Evolutionary conservation across 768 basidiomycete species (phyloP), one percentile per base, ranked within the genome.

Genomic region (Leccinum variicolor): DNA sequence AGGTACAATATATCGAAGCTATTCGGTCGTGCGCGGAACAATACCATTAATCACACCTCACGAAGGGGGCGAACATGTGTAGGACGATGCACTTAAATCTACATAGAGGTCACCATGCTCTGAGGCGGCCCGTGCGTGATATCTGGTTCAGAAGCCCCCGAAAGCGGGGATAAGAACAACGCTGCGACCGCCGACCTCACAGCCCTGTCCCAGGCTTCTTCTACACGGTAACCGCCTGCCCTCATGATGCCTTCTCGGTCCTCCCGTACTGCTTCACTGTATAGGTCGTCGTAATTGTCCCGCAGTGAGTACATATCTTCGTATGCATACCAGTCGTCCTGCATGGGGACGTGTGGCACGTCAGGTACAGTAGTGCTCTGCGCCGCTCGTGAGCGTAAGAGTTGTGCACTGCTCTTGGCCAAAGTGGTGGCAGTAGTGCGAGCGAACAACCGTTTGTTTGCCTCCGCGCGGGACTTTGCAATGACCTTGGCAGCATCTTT

Each of bases 161-260:
- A 67, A 33, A 81, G 68, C 1, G 87, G 84, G 33, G 77, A 66
- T 31, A 90, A 66, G 59, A 90, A 89, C 59, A 94, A 69, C 1
- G 83, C 90, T 36, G 85, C 85, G 23, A 94, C 86, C 6, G 90
- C 87, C 62, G 71, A 83, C 56, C 87, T 76, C 56, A 95, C 68
- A 13, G 90, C 91, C 54, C 92, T 79, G 64, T 89, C 87, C 92
- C 92, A 94, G 46, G 88, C 90, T 69, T 94, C 89, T 59, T 90
- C 85, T 4, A 91, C 77, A 60, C 75, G 78, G 68, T 92, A 95
- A 9, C 93, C 93, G 9, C 92, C 93, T 21, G 84, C 92, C 45
- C 86, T 78, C 87, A 89, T 89, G 62, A 87, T 84, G 14, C 87
- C 89, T 59, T 89, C 89, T 56, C 83, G 74, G 67, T 92, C 90